Conservation (phyloP, 345 rosid species). For the Acer yangbiense region DNA sequence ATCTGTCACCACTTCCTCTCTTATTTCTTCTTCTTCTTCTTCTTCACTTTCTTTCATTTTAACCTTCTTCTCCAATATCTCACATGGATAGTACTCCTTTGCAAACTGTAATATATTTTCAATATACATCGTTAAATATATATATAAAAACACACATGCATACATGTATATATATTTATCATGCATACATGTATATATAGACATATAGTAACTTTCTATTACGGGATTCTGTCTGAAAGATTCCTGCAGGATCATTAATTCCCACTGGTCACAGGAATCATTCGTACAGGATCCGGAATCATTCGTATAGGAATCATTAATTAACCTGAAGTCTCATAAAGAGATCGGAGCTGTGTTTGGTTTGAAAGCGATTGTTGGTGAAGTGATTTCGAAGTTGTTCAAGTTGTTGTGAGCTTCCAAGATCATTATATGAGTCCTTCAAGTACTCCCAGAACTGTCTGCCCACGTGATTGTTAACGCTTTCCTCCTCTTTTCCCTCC, state of each 20-base stretch:
- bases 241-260: too few relatives aligned
- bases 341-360: conserved; percentile 57
- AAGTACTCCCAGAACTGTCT: conserved; percentile 62
- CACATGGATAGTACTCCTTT: conserved; percentile 28
- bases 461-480: conserved; percentile 43
- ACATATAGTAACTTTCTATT: conserved; percentile 14
- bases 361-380: conserved; percentile 33
- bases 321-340: conserved; percentile 46
- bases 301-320: too few relatives aligned
- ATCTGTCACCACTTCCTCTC: conserved; percentile 30
- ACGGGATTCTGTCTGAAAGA: too few relatives aligned
- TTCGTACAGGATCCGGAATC: too few relatives aligned
- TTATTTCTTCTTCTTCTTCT: conserved; percentile 28
- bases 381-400: conserved; percentile 35
- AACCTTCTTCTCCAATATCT: background rate
- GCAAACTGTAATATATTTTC: conserved; percentile 27
- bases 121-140: too few relatives aligned
- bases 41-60: conserved; percentile 13
- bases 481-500: conserved; percentile 37
- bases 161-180: too few relatives aligned
- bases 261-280: too few relatives aligned
- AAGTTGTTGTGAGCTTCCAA: conserved; percentile 36
- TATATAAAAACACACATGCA: too few relatives aligned
- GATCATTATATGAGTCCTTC: background rate
- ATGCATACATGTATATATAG: background rate